Conservation (phyloP, 371 early-diverging fungal species). For the Chytridiales sp. region DNA sequence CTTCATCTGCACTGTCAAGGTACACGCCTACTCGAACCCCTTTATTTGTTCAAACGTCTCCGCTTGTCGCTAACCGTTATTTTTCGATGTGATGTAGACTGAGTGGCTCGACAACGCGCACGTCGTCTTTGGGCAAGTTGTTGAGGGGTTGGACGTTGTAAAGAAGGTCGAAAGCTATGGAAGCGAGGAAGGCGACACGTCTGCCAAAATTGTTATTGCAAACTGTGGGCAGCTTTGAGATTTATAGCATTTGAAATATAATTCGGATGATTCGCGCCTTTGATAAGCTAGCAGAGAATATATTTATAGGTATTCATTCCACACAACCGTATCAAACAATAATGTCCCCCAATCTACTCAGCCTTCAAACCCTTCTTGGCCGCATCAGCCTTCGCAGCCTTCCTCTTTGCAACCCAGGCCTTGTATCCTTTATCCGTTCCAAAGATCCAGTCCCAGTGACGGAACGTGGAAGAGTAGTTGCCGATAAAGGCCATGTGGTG, state of each 20-base stretch:
- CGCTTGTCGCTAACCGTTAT: background rate
- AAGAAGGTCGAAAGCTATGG: conserved; percentile 75
- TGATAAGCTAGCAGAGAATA: no score
- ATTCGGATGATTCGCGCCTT: no score
- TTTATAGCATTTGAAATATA: no score
- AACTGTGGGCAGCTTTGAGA: conserved; percentile 78
- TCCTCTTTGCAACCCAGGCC: conserved; percentile 16
- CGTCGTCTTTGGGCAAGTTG: conserved; percentile 92
- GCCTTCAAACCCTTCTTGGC: no score
- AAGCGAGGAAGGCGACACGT: conserved; percentile 65
- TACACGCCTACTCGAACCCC: conserved; percentile 77
- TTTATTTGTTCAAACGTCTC: background rate
- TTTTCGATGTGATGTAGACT: conserved; percentile 11
- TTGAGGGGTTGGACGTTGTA: conserved; percentile 71
- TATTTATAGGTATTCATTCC: no score
- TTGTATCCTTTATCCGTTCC: conserved; percentile 39
- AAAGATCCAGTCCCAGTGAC: conserved; percentile 44
- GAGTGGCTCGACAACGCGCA: conserved; percentile 98
- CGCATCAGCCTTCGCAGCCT: conserved; percentile 18
- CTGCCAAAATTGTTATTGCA: conserved; percentile 64
- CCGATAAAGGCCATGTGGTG: conserved; percentile 50
- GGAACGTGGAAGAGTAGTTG: conserved; percentile 46
- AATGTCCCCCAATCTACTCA: no score
- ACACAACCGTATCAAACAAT: no score
- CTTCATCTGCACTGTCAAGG: conserved; percentile 64